These are phyloP conservation scores for Aquilaria sinensis DNA, from an alignment of 345 rosid genomes.

Conservation along the genomic window DNA sequence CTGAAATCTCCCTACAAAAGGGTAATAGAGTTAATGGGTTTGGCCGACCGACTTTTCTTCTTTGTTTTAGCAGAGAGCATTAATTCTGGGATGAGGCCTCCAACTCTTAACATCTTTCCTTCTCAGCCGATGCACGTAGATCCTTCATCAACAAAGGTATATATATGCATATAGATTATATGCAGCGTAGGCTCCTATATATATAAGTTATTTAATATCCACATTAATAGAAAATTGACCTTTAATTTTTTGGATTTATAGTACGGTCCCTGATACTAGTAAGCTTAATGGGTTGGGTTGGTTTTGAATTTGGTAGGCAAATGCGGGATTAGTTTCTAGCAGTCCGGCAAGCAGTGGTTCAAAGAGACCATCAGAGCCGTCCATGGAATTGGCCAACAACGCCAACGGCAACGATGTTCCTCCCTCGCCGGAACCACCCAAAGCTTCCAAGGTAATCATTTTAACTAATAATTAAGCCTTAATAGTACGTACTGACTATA, in stretches of 20 bases:
- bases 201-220: constrained; percentile 26
- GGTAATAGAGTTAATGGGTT: constrained; percentile 18
- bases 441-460: constrained; percentile 40
- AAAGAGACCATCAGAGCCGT: constrained; percentile 45
- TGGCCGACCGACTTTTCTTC: constrained; percentile 14
- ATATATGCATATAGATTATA: constrained; percentile 12
- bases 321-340: constrained; percentile 30
- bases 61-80: constrained; percentile 36
- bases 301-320: constrained; percentile 29
- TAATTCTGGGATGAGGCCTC: constrained; percentile 78
- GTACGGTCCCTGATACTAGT: not conserved
- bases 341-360: constrained; percentile 35
- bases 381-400: constrained; percentile 47
- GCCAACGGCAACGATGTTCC: constrained; percentile 30
- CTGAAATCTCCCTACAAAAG: constrained; percentile 16
- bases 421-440: constrained; percentile 25
- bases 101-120: constrained; percentile 95
- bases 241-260: not conserved
- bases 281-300: constrained; percentile 3
- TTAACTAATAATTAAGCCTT: not conserved
- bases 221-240: constrained; percentile 9
- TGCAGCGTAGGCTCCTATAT: not conserved
- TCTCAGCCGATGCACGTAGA: constrained; percentile 96
- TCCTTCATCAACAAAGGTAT: constrained; percentile 30
- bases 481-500: not conserved